Conservation (phyloP, 2,329 filamentous ascomycete genomes). For the Hypoxylon sp. region DNA sequence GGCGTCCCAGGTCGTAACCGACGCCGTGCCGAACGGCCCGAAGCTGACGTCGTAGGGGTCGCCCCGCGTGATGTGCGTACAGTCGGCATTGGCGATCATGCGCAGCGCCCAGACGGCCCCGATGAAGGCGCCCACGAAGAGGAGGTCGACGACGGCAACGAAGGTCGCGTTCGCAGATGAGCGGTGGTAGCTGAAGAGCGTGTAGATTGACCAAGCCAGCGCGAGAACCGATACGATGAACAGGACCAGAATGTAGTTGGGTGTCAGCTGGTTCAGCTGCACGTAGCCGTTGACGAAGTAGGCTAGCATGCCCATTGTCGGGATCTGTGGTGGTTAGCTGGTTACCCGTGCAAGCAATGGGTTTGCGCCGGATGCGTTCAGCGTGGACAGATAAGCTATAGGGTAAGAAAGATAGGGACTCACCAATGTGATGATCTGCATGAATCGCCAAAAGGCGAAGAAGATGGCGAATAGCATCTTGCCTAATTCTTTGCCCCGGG, state of each 20-base stretch:
- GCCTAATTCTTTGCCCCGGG: conserved; percentile 32
- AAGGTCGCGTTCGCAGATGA: conserved; percentile 73
- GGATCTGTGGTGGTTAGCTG: conserved; percentile 66
- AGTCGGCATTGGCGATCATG: conserved; percentile 75
- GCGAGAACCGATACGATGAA: conserved; percentile 77
- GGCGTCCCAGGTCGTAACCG: conserved; percentile 66
- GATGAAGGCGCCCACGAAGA: conserved; percentile 75
- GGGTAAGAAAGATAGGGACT: conserved; percentile 44
- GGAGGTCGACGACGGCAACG: conserved; percentile 72
- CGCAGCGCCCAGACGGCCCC: conserved; percentile 73
- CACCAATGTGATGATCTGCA: conserved; percentile 75
- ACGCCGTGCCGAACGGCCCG: conserved; percentile 72
- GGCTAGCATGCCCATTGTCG: conserved; percentile 75
- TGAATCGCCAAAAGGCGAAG: conserved; percentile 74
- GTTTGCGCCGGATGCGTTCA: background rate
- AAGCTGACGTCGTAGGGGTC: conserved; percentile 70
- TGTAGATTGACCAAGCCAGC: conserved; percentile 74
- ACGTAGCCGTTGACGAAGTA: conserved; percentile 76
- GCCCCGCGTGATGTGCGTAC: conserved; percentile 69
- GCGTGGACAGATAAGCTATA: background rate
- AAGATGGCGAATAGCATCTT: conserved; percentile 74
- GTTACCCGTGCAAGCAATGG: conserved; percentile 3
- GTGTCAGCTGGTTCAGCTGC: conserved; percentile 70
- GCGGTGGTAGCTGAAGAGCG: conserved; percentile 77
- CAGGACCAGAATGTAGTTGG: conserved; percentile 74